Evolutionary conservation across 495 filamentous ascomycete species (phyloP).

Genomic region (Aspergillus nanangensis): DNA sequence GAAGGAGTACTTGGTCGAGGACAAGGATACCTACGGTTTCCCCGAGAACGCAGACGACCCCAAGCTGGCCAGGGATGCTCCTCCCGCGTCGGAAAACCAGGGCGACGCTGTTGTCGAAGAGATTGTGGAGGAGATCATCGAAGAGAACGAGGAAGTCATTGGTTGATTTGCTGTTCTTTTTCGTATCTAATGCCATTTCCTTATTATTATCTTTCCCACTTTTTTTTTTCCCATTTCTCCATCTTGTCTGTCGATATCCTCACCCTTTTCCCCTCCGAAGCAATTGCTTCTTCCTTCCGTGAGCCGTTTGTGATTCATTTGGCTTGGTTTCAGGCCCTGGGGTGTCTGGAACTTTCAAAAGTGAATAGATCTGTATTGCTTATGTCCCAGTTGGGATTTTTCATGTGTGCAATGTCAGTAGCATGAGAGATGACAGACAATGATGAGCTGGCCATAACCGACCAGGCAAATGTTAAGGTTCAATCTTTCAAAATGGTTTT

Average conservation of each 20-base stretch:
- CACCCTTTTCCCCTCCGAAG: constrained; percentile 10
- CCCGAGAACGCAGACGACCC: constrained; percentile 56
- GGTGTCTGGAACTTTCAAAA: constrained; percentile 17
- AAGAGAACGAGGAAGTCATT: constrained; percentile 84
- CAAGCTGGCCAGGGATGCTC: constrained; percentile 48
- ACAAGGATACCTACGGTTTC: constrained; percentile 63
- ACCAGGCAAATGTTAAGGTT: constrained; percentile 1
- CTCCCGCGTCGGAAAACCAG: constrained; percentile 44
- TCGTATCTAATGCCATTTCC: constrained; percentile 39
- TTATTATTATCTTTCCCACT: constrained; percentile 23
- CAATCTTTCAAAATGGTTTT: neutral
- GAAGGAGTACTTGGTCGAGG: constrained; percentile 67
- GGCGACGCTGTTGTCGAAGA: constrained; percentile 77
- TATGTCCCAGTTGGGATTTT: constrained; percentile 12
- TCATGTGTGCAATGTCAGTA: constrained; percentile 21
- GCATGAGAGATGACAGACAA: constrained; percentile 27
- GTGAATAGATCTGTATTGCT: constrained; percentile 28
- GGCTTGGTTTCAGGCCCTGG: constrained; percentile 14
- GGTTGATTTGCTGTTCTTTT: constrained; percentile 33
- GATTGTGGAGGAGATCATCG: constrained; percentile 90
- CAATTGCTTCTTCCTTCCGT: constrained; percentile 9
- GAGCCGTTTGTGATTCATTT: constrained; percentile 16
- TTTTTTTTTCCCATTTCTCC: constrained; percentile 19
- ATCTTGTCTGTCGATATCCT: constrained; percentile 19
- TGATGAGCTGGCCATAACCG: constrained; percentile 10